Base-by-base conservation (phyloP, 2,329 filamentous ascomycete genomes). In the Scedosporium boydii region DNA sequence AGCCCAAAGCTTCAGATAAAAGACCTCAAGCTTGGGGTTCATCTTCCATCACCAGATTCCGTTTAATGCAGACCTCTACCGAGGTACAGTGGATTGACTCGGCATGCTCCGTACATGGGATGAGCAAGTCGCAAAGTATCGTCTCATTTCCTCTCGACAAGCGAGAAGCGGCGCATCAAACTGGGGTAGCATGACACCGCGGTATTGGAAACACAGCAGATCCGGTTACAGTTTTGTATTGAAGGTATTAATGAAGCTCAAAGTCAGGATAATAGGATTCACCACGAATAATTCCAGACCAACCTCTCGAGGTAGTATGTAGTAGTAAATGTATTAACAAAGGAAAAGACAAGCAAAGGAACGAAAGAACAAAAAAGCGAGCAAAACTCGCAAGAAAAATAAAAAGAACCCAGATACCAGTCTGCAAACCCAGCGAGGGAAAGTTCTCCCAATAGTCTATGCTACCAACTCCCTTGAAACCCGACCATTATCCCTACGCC, bases 381-480 rank as follows among this genome's bases (percentile, higher is more conserved):
- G 34, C 12, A 27, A 58, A 60, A 59, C 44, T 21, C 7, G 23
- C 58, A 59, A 27, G 26, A 16, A n/a, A 46, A 59, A 58, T 5
- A 6, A 44, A 29, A 38, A 38, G 34, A 38, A 38, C 34, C 34
- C 34, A 38, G 34, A 38, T 29, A 26, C 59, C 42, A 60, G 38
- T 60, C 56, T 27, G 21, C n/a, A 16, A 55, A 5, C 51, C 51
- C 51, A 55, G 51, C 51, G 51, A 23, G 23, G 34, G 27, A 58
- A 38, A 38, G 55, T 18, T 16, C 16, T 38, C 27, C 55, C 23
- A 58, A 38, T 26, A 58, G n/a, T 59, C 59, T 61, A 61, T 56
- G 59, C 42, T 55, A 34, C 59, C 48, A 61, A 61, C 59, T 61
- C 59, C 59, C 59, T 58, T 58, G 29, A 56, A 60, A 51, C 27